phyloP scores from a whole-genome alignment of 2,329 filamentous ascomycete species.

The Fusarium sp. region DNA sequence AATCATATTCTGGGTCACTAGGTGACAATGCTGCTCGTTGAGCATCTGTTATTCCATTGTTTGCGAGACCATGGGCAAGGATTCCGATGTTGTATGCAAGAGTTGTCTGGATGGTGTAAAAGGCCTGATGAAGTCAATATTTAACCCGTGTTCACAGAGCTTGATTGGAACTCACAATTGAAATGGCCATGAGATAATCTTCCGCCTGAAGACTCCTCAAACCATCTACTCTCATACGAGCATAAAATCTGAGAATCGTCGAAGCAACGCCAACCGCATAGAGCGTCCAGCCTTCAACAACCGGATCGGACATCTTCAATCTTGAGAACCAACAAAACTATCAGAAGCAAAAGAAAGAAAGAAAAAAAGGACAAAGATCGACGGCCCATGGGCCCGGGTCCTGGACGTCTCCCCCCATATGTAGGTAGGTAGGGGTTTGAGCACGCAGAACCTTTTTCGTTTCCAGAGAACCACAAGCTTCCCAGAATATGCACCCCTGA shows the following conservation, averaged over 20 bases:
- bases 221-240: conserved; percentile 43
- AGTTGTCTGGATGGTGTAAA: conserved; percentile 62
- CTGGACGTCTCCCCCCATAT: conserved; percentile 6
- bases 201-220: conserved; percentile 44
- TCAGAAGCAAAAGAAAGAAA: conserved; percentile 3
- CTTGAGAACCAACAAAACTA: not conserved
- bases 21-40: conserved; percentile 58
- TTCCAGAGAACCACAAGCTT: conserved; percentile 2
- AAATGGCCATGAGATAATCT: conserved; percentile 47
- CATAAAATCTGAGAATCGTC: conserved; percentile 48
- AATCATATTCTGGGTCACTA: conserved; percentile 56
- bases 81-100: conserved; percentile 62
- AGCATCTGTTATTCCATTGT: conserved; percentile 64
- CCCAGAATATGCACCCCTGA: conserved; percentile 3
- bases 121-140: conserved; percentile 51
- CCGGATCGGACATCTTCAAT: conserved; percentile 25
- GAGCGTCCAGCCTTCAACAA: conserved; percentile 46
- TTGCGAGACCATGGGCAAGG: conserved; percentile 62
- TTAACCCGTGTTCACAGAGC: fast-evolving
- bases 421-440: not conserved
- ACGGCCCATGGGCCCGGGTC: not conserved
- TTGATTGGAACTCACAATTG: conserved; percentile 7
- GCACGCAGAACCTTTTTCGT: not conserved
- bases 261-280: conserved; percentile 44
- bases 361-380: not conserved